Percentiles rank a stretch among this genome's conserved stretches.
These are phyloP conservation scores for Candida sp. DNA, from an alignment of 1,139 yeast genomes.

Conservation along the genomic window DNA sequence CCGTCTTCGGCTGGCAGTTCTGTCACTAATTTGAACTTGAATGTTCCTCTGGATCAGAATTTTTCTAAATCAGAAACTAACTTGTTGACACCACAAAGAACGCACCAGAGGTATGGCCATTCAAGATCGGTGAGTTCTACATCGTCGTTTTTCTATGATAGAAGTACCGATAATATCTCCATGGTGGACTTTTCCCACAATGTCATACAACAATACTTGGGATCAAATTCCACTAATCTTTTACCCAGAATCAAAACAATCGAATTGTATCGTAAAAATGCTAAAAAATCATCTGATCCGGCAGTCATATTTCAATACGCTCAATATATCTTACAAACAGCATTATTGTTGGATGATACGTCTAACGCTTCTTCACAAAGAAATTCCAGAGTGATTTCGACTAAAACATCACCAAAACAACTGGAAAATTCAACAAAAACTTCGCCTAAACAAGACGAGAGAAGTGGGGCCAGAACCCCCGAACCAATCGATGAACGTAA, in stretches of 20 bases:
- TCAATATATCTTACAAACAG: slow-evolving; percentile 86
- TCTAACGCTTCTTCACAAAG: slow-evolving; percentile 9
- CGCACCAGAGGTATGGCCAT: slow-evolving; percentile 20
- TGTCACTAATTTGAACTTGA: slow-evolving; percentile 33
- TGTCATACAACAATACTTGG: slow-evolving; percentile 49
- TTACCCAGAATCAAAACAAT: slow-evolving; percentile 83
- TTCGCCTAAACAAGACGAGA: slow-evolving; percentile 7
- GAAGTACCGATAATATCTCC: slow-evolving; percentile 31
- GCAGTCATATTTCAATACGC: slow-evolving; percentile 86
- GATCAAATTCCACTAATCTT: slow-evolving; percentile 48
- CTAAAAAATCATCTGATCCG: slow-evolving; percentile 83
- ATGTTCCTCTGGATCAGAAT: slow-evolving; percentile 4
- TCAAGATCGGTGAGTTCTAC: slow-evolving; percentile 38
- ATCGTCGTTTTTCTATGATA: slow-evolving; percentile 35
- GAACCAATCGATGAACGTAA: slow-evolving; percentile 28
- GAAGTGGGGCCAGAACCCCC: slow-evolving; percentile 14
- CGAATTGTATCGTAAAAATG: slow-evolving; percentile 83
- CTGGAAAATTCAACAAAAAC: slow-evolving; percentile 11
- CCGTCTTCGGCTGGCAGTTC: slow-evolving; percentile 36
- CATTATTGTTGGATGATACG: slow-evolving; percentile 50
- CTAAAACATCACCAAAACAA: slow-evolving; percentile 23
- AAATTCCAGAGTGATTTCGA: slow-evolving; percentile 9
- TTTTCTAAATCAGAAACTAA: slow-evolving; percentile 30
- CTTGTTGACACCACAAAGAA: slow-evolving; percentile 16
- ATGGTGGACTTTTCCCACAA: slow-evolving; percentile 41